Percentiles rank a stretch among this genome's conserved stretches.
phyloP scores from a whole-genome alignment of 2,329 filamentous ascomycete genomes.

The Chaetothyriales sp. region DNA sequence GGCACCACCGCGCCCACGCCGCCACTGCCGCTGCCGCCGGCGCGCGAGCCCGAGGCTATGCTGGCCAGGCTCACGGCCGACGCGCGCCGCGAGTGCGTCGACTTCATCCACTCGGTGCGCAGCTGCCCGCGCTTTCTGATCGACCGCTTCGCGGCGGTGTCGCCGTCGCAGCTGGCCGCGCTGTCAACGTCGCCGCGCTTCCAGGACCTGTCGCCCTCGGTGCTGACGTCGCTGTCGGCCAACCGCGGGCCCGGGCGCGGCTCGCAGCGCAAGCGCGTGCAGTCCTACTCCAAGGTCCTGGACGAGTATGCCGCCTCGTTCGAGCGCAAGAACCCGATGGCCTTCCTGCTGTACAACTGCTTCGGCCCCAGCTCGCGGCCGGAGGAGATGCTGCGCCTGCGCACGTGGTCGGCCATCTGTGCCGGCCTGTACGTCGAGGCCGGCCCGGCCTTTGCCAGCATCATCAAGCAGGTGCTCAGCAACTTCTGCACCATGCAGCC shows the following conservation, averaged over 20 bases:
- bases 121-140: constrained; percentile 82
- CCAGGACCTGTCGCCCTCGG: constrained; percentile 69
- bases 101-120: constrained; percentile 68
- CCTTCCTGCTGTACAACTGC: constrained; percentile 71
- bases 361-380: constrained; percentile 74
- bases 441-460: constrained; percentile 62
- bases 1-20: constrained; percentile 2
- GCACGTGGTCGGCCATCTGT: constrained; percentile 79
- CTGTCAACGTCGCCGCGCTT: constrained; percentile 67
- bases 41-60: constrained; percentile 23
- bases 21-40: constrained; percentile 2
- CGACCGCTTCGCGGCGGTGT: constrained; percentile 62
- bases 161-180: constrained; percentile 59
- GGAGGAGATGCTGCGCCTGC: constrained; percentile 65
- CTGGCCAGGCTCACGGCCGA: constrained; percentile 58
- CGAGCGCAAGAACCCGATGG: constrained; percentile 74
- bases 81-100: constrained; percentile 60
- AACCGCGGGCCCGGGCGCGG: constrained; percentile 37
- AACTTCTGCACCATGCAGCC: constrained; percentile 75
- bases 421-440: constrained; percentile 67
- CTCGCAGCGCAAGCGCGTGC: constrained; percentile 31
- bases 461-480: constrained; percentile 72
- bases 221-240: constrained; percentile 54
- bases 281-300: constrained; percentile 42
- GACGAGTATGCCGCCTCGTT: constrained; percentile 79